Conservation (phyloP, 2,329 filamentous ascomycete genomes). For the Cordyceps cateniannulata region DNA sequence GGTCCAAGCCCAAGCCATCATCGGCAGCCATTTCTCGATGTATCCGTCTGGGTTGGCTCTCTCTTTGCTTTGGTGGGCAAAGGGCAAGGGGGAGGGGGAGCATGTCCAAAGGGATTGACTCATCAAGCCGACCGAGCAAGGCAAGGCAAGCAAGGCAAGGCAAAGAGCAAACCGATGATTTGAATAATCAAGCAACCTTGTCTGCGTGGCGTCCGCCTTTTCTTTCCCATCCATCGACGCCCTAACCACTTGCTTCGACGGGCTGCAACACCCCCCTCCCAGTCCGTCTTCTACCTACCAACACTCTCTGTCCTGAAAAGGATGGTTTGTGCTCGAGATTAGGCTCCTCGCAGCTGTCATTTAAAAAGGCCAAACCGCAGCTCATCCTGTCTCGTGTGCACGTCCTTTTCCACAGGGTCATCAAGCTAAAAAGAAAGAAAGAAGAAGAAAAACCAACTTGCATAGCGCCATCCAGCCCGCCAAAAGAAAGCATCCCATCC, state of each 20-base stretch:
- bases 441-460: neutral
- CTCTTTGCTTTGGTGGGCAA: neutral
- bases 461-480: constrained; percentile 12
- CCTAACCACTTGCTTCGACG: constrained; percentile 3
- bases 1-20: neutral
- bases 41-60: too few relatives aligned
- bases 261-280: neutral
- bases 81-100: neutral
- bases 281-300: neutral
- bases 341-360: neutral
- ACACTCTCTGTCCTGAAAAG: neutral
- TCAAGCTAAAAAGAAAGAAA: too few relatives aligned
- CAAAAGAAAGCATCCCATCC: constrained; percentile 13
- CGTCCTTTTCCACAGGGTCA: neutral
- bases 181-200: neutral
- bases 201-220: constrained; percentile 5
- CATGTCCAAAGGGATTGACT: neutral
- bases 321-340: constrained; percentile 8
- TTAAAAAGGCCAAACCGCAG: constrained; percentile 4
- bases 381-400: constrained; percentile 5
- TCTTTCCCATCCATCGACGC: neutral
- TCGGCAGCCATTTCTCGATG: neutral
- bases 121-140: neutral
- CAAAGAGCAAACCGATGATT: neutral
- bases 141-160: neutral